Base-by-base conservation (phyloP, 2,329 filamentous ascomycete species). In the Ploettnerulaceae sp. region DNA sequence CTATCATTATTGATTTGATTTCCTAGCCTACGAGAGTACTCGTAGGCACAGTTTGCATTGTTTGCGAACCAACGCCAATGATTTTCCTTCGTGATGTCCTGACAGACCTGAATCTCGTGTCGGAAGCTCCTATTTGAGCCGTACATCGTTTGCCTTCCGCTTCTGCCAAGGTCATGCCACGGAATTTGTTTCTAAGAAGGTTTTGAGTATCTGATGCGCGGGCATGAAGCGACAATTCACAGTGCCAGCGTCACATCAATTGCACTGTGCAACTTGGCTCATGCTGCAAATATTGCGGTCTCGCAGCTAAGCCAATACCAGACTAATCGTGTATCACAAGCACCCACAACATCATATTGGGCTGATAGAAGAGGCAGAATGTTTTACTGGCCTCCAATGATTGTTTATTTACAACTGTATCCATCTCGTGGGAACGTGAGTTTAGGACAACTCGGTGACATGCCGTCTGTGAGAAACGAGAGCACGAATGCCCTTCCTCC, bases 1-100 rank as follows among this genome's bases (percentile, higher is more conserved):
- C 33, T 32, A 12, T 45, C 34, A 8, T 39, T 29, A 20, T 31
- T 20, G 20, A 45, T 35, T 15, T 45, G 43, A 17, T 22, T 22
- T 3, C 43, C 34, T 6, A 38, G 12, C 9, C 14, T 21, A 9
- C 33, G 33, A 4, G 43, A 45, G 12, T 38, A 45, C 6, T 45
- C 28, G 12, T 36, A 22, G 34, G 25, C n/a, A 36, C 25, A 24
- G 21, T 22, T 36, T 12, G 34, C n/a, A n/a, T n/a, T 25, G n/a
- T 36, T 7, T 12, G 25, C 20, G n/a, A 24, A 36, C 34, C 34
- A 36, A 24, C 34, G 34, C 34, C 34, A 36, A 24, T 36, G 22
- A 11, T 14, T n/a, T n/a, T 36, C 34, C n/a, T 36, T 36, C 7
- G 34, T 25, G 7, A 36, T 22, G 20, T 36, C 34, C 7, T 36